Percentiles rank a stretch among this genome's conserved stretches.
Evolutionary conservation across 148 eudicot species (phyloP).

Genomic region (Cornus controversa): DNA sequence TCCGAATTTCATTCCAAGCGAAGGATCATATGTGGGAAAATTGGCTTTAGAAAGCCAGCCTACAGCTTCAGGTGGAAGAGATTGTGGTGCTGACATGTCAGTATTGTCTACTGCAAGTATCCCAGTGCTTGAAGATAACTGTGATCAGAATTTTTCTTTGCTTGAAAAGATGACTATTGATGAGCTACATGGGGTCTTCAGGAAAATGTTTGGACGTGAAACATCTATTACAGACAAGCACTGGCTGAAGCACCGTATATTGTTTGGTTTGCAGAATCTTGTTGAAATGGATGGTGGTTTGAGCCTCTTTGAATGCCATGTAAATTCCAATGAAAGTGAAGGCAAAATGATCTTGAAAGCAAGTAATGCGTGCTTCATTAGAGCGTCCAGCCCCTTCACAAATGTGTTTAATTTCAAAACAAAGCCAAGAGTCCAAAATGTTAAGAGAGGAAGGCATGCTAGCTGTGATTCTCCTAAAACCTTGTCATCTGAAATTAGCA

Average conservation of each 20-base stretch:
- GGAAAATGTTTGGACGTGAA: constrained; percentile 20
- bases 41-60: constrained; percentile 6
- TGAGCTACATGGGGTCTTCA: constrained; percentile 13
- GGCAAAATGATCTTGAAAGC: constrained; percentile 7
- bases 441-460: constrained; percentile 14
- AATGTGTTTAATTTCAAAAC: constrained; percentile 18
- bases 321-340: constrained; percentile 7
- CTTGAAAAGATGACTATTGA: constrained; percentile 20
- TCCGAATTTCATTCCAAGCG: constrained; percentile 4
- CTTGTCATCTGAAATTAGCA: constrained; percentile 14
- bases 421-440: constrained; percentile 23
- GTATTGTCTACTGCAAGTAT: background rate
- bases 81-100: background rate
- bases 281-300: background rate
- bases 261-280: constrained; percentile 17
- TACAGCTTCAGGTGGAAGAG: constrained; percentile 1
- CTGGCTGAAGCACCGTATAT: constrained; percentile 17
- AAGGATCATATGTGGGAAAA: background rate
- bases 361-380: constrained; percentile 9
- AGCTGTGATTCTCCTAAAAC: constrained; percentile 10
- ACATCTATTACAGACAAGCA: constrained; percentile 15
- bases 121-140: constrained; percentile 5
- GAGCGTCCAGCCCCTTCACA: background rate
- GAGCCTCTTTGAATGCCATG: background rate
- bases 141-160: constrained; percentile 3